phyloP scores from a whole-genome alignment of 2,329 filamentous ascomycete species.

The Berkeleyomyces rouxiae region DNA sequence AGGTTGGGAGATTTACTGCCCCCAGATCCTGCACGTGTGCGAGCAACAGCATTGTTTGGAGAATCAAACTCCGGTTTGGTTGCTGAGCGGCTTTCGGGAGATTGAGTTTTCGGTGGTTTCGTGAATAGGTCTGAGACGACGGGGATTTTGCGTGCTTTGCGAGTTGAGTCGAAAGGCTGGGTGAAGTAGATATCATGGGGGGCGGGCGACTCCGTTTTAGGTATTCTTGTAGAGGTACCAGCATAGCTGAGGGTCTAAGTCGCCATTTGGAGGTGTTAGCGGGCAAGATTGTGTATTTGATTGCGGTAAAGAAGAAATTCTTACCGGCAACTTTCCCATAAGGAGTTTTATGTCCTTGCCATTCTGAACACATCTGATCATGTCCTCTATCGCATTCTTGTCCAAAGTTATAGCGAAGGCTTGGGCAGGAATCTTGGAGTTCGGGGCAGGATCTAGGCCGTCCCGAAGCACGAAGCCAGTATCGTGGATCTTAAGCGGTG shows the following conservation, averaged over 20 bases:
- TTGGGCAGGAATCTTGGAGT: conserved; percentile 31
- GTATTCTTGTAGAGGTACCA: conserved; percentile 31
- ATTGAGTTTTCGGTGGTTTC: conserved; percentile 9
- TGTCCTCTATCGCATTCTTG: conserved; percentile 41
- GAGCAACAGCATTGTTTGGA: conserved; percentile 8
- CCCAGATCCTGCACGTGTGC: conserved; percentile 14
- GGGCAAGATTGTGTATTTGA: neutral
- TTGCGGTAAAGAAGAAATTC: conserved; percentile 19
- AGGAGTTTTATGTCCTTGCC: conserved; percentile 40
- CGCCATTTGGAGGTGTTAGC: conserved; percentile 7
- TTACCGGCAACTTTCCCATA: conserved; percentile 42
- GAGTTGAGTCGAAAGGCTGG: conserved; percentile 30
- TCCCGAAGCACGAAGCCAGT: conserved; percentile 37
- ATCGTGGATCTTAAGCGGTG: conserved; percentile 37
- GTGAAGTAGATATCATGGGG: conserved; percentile 41
- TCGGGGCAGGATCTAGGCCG: conserved; percentile 27
- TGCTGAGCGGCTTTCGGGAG: conserved; percentile 2
- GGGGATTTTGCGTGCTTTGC: conserved; percentile 31
- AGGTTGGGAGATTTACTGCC: conserved; percentile 22
- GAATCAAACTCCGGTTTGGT: conserved; percentile 17
- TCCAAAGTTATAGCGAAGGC: conserved; percentile 42
- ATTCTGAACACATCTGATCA: conserved; percentile 43
- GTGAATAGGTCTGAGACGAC: conserved; percentile 35
- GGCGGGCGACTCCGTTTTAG: conserved; percentile 27
- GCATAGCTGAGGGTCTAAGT: conserved; percentile 38